Base-by-base conservation (phyloP, 2,329 filamentous ascomycete genomes). In the Curvularia sp. region DNA sequence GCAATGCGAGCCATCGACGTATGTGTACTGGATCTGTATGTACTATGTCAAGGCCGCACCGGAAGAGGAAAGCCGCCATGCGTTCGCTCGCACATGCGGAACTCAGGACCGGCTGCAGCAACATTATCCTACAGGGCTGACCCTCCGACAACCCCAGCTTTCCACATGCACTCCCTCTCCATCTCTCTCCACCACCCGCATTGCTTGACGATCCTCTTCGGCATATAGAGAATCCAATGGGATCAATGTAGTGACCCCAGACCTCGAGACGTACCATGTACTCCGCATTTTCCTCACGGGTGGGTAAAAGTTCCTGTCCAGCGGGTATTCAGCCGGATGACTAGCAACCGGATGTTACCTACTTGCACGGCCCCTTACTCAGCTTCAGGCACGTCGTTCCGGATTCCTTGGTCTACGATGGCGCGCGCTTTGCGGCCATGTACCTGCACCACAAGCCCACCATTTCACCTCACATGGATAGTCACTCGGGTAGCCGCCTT, bases 331-430 rank as follows among this genome's bases (percentile, higher is more conserved):
- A 63, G 60, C 62, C 64, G 60, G 39, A 55, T 61, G 53, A 49
- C 39, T 31, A 55, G 48, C 55, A 58, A 48, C 38, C 50, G 54
- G 47, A 55, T 51, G 51, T 52, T 49, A 30, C 53, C 41, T 46
- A 31, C 51, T 47, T 33, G 55, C 49, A 53, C 31, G 41, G 57
- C 38, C 31, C 49, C 59, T 63, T 60, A 56, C 58, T 58, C 62
- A 63, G 51, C 57, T 65, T 47, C 64, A 74, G 70, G 70, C 66
- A 74, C 70, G 63, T 58, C 68, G 69, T 68, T 60, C 71, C 71
- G 71, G 62, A 60, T 54, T 62, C 60, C 58, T 55, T 63, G 30
- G 43, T 46, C 54, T 41, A 53, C 56, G 48, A 58, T 60, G 58
- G 46, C 55, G 55, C 51, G 44, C 26, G 43, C 43, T 18, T 47